Evolutionary conservation across 2,329 filamentous ascomycete species (phyloP), one percentile per base, ranked within the genome.

Genomic region (Aspergillus hiratsukae): DNA sequence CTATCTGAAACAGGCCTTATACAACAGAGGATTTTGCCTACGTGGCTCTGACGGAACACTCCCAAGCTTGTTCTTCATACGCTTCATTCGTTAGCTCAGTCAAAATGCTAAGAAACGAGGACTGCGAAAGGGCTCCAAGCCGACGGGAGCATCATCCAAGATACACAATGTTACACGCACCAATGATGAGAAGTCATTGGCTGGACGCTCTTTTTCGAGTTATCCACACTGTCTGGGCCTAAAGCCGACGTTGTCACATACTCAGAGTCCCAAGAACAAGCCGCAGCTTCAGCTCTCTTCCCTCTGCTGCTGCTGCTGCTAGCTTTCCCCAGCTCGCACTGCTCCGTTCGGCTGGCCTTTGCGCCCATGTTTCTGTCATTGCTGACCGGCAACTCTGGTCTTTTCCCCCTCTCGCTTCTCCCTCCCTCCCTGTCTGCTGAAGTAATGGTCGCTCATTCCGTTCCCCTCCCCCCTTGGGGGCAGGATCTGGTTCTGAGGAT

Each of bases 371-470:
- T 52, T 57, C 49, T 41, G 48, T 52, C 37, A 55, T 31, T 53
- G 56, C 51, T 55, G 57, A 61, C 60, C 55, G 55, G 48, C 35
- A 50, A 54, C 46, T 52, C 11, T 51, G 31, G 50, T 53, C n/a
- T 19, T 50, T 40, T 8, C 35, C 28, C 28, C 50, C 58, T 58
- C 54, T 49, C 14, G 27, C 52, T 49, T 53, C 48, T 58, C 60
- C 70, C 52, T 67, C 63, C 72, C 69, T 49, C 66, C 68, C 69
- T 72, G 51, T 85, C 83, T 35, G 67, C 84, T 78, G 60, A 83
- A 81, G 50, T 77, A 78, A 63, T 83, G 80, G 45, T 78, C 78
- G 2, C 77, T 81, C 29, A 79, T 77, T 9, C 75, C 79, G 49
- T 81, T 80, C 6, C 75, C 78, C 14, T 75, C 76, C 9, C 52